phyloP scores from a whole-genome alignment of 768 basidiomycete genomes.

The Ephemerocybe angulata region DNA sequence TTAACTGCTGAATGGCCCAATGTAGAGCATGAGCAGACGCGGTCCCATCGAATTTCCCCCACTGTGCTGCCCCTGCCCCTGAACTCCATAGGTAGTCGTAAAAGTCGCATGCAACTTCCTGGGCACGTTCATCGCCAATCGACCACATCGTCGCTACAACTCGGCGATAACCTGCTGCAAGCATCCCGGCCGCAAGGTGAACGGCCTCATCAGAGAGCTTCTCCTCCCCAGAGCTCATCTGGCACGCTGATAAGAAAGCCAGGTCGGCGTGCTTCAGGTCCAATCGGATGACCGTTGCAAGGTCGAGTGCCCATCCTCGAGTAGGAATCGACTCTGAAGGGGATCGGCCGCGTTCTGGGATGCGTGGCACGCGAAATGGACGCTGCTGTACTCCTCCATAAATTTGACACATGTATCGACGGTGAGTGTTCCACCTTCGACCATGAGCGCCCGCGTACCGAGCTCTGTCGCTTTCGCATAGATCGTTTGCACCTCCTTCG shows the following conservation, averaged over 20 bases:
- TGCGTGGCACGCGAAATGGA: conserved; percentile 37
- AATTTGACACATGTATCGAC: not conserved
- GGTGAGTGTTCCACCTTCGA: not conserved
- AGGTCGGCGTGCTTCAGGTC: conserved; percentile 8
- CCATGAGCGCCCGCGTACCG: not conserved
- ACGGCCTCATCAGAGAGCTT: conserved; percentile 11
- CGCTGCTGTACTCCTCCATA: conserved; percentile 1
- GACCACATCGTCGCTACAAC: conserved; percentile 15
- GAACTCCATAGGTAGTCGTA: conserved; percentile 4
- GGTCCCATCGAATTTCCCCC: not conserved
- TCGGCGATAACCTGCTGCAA: conserved; percentile 9
- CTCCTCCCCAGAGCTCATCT: conserved; percentile 9
- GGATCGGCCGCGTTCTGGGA: conserved; percentile 24
- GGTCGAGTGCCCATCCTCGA: conserved; percentile 19
- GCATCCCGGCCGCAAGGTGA: conserved; percentile 12
- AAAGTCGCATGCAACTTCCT: conserved; percentile 1
- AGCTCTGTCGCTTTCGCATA: not conserved
- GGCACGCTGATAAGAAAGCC: conserved; percentile 13
- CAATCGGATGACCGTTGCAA: conserved; percentile 6
- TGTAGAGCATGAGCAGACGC: not conserved
- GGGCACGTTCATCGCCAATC: conserved; percentile 7
- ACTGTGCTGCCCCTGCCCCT: not conserved
- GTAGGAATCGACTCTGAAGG: conserved; percentile 21
- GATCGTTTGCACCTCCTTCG: conserved; percentile 8
- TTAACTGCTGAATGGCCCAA: conserved; percentile 4